Base-by-base conservation (phyloP, 2,329 filamentous ascomycete genomes). In the Penicillium sp. region DNA sequence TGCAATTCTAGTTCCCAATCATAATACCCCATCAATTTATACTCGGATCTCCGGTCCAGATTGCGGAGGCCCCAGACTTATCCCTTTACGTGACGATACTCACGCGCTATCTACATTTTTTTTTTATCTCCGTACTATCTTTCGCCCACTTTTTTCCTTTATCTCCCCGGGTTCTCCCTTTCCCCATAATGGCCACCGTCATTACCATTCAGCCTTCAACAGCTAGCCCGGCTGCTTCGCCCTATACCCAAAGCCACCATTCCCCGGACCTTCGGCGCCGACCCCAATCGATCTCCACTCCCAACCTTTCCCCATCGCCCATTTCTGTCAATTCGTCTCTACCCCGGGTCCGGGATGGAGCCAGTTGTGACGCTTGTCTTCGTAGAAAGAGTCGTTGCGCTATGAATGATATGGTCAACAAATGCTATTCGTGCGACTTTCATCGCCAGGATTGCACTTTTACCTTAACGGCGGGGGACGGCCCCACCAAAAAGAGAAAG, bases 371-470 rank as follows among this genome's bases (percentile, higher is more conserved):
- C 69, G 75, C 74, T 48, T 78, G 75, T 63, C 67, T 76, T 53
- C 72, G 70, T 58, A 68, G 74, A 64, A 76, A 75, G 63, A 76
- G 74, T 64, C 70, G 73, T 19, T 77, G 75, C 64, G 74, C 75
- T 19, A 77, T 77, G 70, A 77, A 77, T 60, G 73, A 76, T 57
- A 68, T 71, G 61, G 70, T 75, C 58, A 75, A 76, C 55, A 77
- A 76, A 58, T 77, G 75, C 60, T 77, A 76, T 55, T 77, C 75
- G 45, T 77, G 75, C 56, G 74, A 78, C 52, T 78, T 77, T 39
- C 75, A 77, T 59, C 73, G 74, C 43, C 75, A 77, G 65, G 75
- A 78, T 27, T 77, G 75, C 61, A 77, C 75, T 8, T 77, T 77
- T 56, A 73, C 66, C 26, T 63, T 75, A 8, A 63, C 68, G 31